Evolutionary conservation across 306 rosid genomes (phyloP).

Genomic region (Fragaria vesca): DNA sequence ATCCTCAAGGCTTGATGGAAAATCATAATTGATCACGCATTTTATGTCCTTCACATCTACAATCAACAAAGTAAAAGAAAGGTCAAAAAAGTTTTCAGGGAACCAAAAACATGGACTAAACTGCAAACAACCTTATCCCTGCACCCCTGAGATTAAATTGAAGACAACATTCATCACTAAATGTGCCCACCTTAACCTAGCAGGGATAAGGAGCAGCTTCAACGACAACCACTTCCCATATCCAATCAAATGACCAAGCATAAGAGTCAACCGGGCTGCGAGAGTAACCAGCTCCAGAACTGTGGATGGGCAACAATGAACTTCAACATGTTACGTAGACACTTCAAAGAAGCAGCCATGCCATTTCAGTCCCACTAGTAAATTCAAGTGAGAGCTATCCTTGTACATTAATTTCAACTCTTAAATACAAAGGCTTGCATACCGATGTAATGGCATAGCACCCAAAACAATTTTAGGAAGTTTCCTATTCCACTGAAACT

Average conservation of each 20-base stretch:
- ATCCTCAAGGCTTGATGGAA: conserved; percentile 93
- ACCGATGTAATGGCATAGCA: conserved; percentile 19
- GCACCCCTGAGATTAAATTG: conserved; percentile 72
- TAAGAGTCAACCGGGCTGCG: conserved; percentile 99
- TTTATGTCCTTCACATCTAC: conserved; percentile 99
- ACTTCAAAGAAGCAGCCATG: conserved; percentile 34
- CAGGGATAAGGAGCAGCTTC: conserved; percentile 99
- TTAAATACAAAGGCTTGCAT: conserved; percentile 26
- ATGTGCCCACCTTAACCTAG: conserved; percentile 99
- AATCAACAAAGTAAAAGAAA: conserved; percentile 24
- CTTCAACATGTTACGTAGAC: conserved; percentile 42
- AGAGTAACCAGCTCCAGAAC: conserved; percentile 86
- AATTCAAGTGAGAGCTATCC: conserved; percentile 14
- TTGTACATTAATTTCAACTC: conserved; percentile 15
- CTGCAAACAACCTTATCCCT: conserved; percentile 92
- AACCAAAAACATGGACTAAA: conserved; percentile 44
- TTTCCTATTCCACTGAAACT: conserved; percentile 34
- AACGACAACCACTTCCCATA: conserved; percentile 65
- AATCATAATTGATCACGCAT: conserved; percentile 91
- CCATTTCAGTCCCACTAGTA: conserved; percentile 39
- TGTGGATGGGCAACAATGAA: conserved; percentile 85
- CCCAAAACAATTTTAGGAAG: conserved; percentile 26
- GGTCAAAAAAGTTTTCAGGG: conserved; percentile 22
- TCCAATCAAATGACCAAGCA: conserved; percentile 63
- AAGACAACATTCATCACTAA: conserved; percentile 79